phyloP scores from a whole-genome alignment of 257 asterid genomes.

The Verbascum thapsus region DNA sequence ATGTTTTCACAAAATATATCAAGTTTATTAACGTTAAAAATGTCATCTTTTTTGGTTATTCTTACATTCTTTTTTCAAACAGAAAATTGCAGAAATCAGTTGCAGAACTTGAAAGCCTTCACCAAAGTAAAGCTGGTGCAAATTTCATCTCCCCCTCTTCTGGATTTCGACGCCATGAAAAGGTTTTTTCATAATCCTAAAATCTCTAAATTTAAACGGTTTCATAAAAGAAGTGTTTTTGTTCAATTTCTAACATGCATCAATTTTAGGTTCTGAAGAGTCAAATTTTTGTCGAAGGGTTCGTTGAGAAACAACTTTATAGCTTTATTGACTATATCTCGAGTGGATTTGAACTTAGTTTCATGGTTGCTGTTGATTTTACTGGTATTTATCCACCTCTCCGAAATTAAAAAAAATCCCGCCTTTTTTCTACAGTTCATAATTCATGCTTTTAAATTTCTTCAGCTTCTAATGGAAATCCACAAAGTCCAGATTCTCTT shows the following conservation, averaged over 20 bases:
- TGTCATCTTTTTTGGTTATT: neutral
- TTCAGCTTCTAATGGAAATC: constrained; percentile 74
- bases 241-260: constrained; percentile 26
- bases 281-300: constrained; percentile 60
- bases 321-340: constrained; percentile 83
- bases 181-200: constrained; percentile 43
- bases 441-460: constrained; percentile 22
- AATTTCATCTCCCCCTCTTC: constrained; percentile 61
- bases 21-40: neutral
- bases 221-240: too few species aligned
- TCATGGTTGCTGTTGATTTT: constrained; percentile 90
- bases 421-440: neutral
- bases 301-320: constrained; percentile 60
- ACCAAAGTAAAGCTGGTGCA: constrained; percentile 53
- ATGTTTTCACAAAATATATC: too few species aligned
- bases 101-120: constrained; percentile 61
- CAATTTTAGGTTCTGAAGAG: constrained; percentile 59
- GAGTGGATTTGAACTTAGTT: constrained; percentile 80
- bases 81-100: constrained; percentile 69
- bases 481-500: constrained; percentile 54
- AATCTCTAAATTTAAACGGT: constrained; percentile 5
- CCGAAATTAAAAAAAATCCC: neutral
- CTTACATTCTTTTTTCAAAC: constrained; percentile 25
- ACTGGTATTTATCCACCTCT: constrained; percentile 48
- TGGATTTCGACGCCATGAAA: constrained; percentile 46